phyloP scores from a whole-genome alignment of 495 filamentous ascomycete genomes.

The Aspergillus egyptiacus region DNA sequence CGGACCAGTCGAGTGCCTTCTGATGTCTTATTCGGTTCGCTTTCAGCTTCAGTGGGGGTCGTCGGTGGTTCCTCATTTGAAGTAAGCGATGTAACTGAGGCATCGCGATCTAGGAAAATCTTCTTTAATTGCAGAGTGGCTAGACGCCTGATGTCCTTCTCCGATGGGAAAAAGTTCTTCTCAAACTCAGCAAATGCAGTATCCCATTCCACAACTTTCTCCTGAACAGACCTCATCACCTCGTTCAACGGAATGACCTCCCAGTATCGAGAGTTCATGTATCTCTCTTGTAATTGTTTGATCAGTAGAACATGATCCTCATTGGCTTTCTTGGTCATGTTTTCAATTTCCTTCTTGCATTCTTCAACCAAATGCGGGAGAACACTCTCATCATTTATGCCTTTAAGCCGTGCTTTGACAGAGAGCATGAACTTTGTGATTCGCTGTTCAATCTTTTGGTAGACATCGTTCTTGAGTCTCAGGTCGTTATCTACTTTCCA shows the following conservation, averaged over 20 bases:
- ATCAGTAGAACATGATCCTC: slow-evolving; percentile 72
- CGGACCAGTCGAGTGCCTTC: slow-evolving; percentile 33
- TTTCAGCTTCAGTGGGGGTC: slow-evolving; percentile 38
- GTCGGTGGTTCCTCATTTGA: slow-evolving; percentile 52
- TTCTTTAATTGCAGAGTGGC: slow-evolving; percentile 90
- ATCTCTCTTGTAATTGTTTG: slow-evolving; percentile 76
- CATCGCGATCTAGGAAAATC: slow-evolving; percentile 84
- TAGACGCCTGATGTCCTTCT: slow-evolving; percentile 91
- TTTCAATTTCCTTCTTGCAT: slow-evolving; percentile 75
- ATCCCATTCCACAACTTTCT: slow-evolving; percentile 93
- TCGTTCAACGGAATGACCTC: slow-evolving; percentile 90
- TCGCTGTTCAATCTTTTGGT: slow-evolving; percentile 66
- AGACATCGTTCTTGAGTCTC: slow-evolving; percentile 87
- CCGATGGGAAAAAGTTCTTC: slow-evolving; percentile 87
- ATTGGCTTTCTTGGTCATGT: slow-evolving; percentile 63
- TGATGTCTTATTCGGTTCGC: slow-evolving; percentile 38
- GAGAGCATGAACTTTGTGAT: slow-evolving; percentile 82
- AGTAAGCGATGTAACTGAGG: slow-evolving; percentile 61
- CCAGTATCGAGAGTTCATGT: slow-evolving; percentile 90
- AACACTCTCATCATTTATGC: slow-evolving; percentile 86
- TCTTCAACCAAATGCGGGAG: slow-evolving; percentile 75
- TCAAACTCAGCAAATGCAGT: slow-evolving; percentile 84
- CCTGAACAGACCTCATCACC: slow-evolving; percentile 80
- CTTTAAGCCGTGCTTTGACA: slow-evolving; percentile 72
- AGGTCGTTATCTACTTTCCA: slow-evolving; percentile 97